Conservation (phyloP, 2,329 filamentous ascomycete species). For the Diaporthe aspalathi region DNA sequence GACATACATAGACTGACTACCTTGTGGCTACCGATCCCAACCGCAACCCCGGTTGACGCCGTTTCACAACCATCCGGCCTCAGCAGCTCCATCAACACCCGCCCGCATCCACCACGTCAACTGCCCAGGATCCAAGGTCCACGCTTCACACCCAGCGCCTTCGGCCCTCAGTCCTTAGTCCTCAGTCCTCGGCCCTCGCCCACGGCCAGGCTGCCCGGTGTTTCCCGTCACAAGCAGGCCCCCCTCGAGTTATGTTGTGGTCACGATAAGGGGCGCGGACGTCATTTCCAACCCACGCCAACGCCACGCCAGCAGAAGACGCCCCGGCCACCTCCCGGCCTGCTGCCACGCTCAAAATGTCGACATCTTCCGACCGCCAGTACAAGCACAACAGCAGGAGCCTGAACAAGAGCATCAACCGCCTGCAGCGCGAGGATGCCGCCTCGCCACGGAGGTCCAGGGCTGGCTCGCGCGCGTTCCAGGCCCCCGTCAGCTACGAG, state of each 20-base stretch:
- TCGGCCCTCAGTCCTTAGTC: too few species aligned
- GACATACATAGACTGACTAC: not conserved
- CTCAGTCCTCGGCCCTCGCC: too few species aligned
- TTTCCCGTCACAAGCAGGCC: not conserved
- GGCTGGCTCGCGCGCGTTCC: conserved; percentile 58
- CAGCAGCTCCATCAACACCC: not conserved
- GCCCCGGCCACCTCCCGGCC: conserved; percentile 12
- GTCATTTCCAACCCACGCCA: conserved; percentile 36
- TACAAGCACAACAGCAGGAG: conserved; percentile 57
- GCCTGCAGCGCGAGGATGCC: conserved; percentile 55
- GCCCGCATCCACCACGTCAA: not conserved
- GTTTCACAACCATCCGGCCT: conserved; percentile 13
- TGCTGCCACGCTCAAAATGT: conserved; percentile 54
- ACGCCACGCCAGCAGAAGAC: conserved; percentile 34
- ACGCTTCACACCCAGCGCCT: too few species aligned
- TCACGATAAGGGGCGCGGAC: conserved; percentile 39
- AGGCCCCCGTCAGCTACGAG: conserved; percentile 69
- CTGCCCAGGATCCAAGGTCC: not conserved
- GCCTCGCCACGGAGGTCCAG: conserved; percentile 49
- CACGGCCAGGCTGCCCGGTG: conserved; percentile 2
- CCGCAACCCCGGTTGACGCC: not conserved
- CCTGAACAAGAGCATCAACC: conserved; percentile 57
- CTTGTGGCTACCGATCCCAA: conserved; percentile 1
- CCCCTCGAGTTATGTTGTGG: conserved; percentile 35
- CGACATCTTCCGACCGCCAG: conserved; percentile 61